phyloP scores from a whole-genome alignment of 1,284 basidiomycete genomes.

The Heterobasidion occidentale region DNA sequence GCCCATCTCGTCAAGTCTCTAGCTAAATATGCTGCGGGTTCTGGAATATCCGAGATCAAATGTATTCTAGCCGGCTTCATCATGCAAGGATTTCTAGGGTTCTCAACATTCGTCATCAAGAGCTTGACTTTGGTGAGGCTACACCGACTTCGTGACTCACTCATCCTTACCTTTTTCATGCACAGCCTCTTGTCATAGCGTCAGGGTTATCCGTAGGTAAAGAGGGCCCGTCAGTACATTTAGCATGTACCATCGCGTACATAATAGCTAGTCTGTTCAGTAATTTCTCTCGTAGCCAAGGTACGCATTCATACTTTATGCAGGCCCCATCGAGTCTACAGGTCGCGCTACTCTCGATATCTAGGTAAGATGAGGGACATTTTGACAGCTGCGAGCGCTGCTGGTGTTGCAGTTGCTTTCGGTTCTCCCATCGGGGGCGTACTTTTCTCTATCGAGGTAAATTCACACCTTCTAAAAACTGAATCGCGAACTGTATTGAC shows the following conservation, averaged over 20 bases:
- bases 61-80: slow-evolving; percentile 96
- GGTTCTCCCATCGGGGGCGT: slow-evolving; percentile 98
- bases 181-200: slow-evolving; percentile 91
- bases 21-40: slow-evolving; percentile 94
- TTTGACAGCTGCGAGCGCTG: slow-evolving; percentile 91
- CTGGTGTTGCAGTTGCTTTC: slow-evolving; percentile 96
- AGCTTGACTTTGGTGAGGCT: slow-evolving; percentile 76
- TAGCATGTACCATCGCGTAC: slow-evolving; percentile 91
- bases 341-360: not conserved
- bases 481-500: not conserved
- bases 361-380: slow-evolving; percentile 96
- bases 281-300: slow-evolving; percentile 82
- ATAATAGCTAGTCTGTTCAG: slow-evolving; percentile 80
- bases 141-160: slow-evolving; percentile 6
- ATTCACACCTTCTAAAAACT: slow-evolving; percentile 1
- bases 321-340: not conserved
- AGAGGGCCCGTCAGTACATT: slow-evolving; percentile 97
- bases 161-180: not conserved
- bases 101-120: slow-evolving; percentile 88
- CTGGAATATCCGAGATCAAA: slow-evolving; percentile 98
- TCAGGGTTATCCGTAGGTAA: slow-evolving; percentile 97
- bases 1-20: slow-evolving; percentile 85
- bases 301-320: slow-evolving; percentile 28
- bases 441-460: slow-evolving; percentile 80
- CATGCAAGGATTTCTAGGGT: slow-evolving; percentile 92